phyloP scores from a whole-genome alignment of 78 protist species.

The Dictyostelium capitatum region DNA sequence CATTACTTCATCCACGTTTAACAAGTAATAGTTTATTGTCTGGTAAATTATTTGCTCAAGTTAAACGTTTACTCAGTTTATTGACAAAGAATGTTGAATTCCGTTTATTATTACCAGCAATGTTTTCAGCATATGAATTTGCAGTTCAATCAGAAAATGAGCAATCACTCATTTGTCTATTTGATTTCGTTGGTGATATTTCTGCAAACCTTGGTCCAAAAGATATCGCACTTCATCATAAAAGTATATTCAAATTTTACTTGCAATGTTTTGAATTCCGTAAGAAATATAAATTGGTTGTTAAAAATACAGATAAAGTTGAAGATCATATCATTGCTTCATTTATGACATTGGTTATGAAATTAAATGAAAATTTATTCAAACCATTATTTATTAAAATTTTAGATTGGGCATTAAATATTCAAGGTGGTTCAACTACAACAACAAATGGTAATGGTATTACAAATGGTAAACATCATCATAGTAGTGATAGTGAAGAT shows the following conservation, averaged over 20 bases:
- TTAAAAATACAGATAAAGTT: constrained; percentile 47
- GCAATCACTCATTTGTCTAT: constrained; percentile 37
- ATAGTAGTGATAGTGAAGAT: background rate
- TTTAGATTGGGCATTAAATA: constrained; percentile 58
- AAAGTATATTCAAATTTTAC: constrained; percentile 63
- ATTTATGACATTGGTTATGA: constrained; percentile 54
- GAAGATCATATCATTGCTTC: constrained; percentile 54
- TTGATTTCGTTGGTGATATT: constrained; percentile 75
- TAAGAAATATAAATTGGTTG: constrained; percentile 7
- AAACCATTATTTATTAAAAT: constrained; percentile 73
- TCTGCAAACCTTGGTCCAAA: constrained; percentile 33
- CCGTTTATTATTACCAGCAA: constrained; percentile 63
- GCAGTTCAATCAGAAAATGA: constrained; percentile 62
- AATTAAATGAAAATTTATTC: constrained; percentile 72
- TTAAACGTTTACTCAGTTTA: constrained; percentile 9
- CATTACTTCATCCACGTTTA: constrained; percentile 64
- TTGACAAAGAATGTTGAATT: constrained; percentile 57
- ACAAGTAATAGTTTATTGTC: background rate
- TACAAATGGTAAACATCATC: background rate
- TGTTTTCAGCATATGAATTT: constrained; percentile 74
- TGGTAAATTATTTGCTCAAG: constrained; percentile 33
- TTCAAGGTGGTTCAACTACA: constrained; percentile 7
- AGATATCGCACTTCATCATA: constrained; percentile 72
- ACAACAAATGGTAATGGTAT: background rate
- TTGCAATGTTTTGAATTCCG: constrained; percentile 71